Conservation (phyloP, 225 moss, liverwort and hornwort genomes). For the Pleurozium schreberi region DNA sequence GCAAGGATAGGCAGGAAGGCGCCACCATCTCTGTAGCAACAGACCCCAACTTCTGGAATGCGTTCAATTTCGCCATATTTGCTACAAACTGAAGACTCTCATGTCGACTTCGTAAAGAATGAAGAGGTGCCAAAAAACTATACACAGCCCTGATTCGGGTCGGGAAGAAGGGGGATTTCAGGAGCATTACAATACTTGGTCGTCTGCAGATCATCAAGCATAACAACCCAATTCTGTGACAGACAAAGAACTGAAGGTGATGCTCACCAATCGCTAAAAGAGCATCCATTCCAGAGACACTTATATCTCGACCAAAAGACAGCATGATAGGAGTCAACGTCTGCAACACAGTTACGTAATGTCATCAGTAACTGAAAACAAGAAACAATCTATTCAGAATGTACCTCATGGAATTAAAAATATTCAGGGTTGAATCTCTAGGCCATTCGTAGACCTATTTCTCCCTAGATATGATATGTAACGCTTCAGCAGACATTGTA, state of each 20-base stretch:
- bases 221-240: background rate
- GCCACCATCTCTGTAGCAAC: conserved; percentile 61
- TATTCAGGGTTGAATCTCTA: background rate
- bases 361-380: background rate
- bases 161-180: conserved; percentile 52
- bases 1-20: conserved; percentile 41
- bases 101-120: conserved; percentile 34
- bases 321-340: conserved; percentile 63
- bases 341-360: conserved; percentile 28
- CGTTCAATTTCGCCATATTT: conserved; percentile 46
- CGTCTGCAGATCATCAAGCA: conserved; percentile 39
- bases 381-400: background rate
- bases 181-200: conserved; percentile 45
- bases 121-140: conserved; percentile 53
- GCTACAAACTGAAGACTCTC: conserved; percentile 50
- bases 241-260: background rate
- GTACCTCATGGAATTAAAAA: background rate
- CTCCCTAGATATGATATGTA: background rate
- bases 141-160: conserved; percentile 48
- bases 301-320: conserved; percentile 65
- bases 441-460: background rate
- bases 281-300: conserved; percentile 47
- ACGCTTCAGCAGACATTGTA: background rate
- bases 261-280: conserved; percentile 64
- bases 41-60: conserved; percentile 53